Evolutionary conservation across 352 stramenopile species (phyloP).

Genomic region (Pythium phragmiticola): DNA sequence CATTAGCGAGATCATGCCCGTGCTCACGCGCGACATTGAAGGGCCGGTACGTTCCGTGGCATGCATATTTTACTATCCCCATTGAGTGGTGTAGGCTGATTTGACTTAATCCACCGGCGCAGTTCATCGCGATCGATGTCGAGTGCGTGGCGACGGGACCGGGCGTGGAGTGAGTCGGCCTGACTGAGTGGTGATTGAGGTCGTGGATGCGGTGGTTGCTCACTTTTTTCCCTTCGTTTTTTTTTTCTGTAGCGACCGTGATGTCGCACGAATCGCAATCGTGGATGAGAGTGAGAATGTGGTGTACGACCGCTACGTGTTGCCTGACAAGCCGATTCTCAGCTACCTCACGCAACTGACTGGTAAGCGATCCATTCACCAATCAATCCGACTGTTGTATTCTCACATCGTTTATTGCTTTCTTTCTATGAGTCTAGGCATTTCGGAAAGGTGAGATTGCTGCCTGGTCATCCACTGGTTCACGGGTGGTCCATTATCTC

Average conservation of each 20-base stretch:
- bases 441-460: slow-evolving; percentile 62
- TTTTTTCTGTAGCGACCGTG: slow-evolving; percentile 64
- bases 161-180: slow-evolving; percentile 55
- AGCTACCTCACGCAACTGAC: slow-evolving; percentile 93
- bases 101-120: not conserved
- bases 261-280: slow-evolving; percentile 88
- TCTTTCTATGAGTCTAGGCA: slow-evolving; percentile 29
- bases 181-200: too few species aligned
- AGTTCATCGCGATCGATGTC: slow-evolving; percentile 93
- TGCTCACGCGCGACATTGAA: slow-evolving; percentile 76
- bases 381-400: not conserved
- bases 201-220: not conserved
- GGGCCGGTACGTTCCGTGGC: slow-evolving; percentile 48
- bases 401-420: not conserved
- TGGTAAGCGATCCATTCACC: not conserved
- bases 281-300: slow-evolving; percentile 88
- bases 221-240: not conserved
- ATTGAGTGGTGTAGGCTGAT: too few species aligned
- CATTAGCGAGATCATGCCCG: slow-evolving; percentile 74
- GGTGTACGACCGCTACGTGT: slow-evolving; percentile 85
- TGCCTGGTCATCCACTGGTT: not conserved
- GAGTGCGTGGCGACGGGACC: slow-evolving; percentile 91
- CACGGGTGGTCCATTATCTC: not conserved
- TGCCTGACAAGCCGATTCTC: slow-evolving; percentile 81
- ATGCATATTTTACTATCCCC: too few species aligned